Base-by-base conservation (phyloP, 75 land plant genomes). In the Pinus albicaulis region DNA sequence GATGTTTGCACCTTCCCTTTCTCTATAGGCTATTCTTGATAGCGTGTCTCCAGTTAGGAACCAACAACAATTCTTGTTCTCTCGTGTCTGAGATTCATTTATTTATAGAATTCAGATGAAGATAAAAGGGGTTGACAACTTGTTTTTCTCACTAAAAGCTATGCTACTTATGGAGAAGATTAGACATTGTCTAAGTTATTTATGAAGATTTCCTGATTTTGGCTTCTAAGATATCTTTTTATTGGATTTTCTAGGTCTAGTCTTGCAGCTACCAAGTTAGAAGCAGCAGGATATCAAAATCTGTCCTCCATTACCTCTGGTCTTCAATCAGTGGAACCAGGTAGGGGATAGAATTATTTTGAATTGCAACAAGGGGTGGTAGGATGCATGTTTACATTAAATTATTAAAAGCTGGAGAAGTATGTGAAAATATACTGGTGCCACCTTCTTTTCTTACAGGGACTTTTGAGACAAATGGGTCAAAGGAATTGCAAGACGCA, bases 281-380 rank as follows among this genome's bases (percentile, higher is more conserved):
- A 92, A 57, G 55, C 57, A 79, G 91, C 88, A 63, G 99, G 99
- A 20, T 96, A 84, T 56, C 59, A 86, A 55, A 92, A 92, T 81
- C 59, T 96, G 62, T 83, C 95, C 41, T 96, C 87, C 59, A 78
- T 96, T 58, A 78, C 81, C n/a, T 90, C 94, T 59, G 99, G 99
- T 11, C 89, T 96, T 68, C 98, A 96, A 79, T 82, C 86, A 7
- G 89, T 94, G 13, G 89, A 86, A 76, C 91, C 93, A 81, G 99
- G 99, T 93, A 38, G 71, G 71, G 34, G 34, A 41, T 15, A 3
- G 7, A 65, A 15, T 19, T 25, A 5, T 38, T 41, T 68, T 38
- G 66, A 26, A 6, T 75, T 72, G 66, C n/a, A 44, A 56, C 3
- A n/a, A 23, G 31, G 11, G 59, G 59, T 58, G 36, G 17, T 48